Base-by-base conservation (phyloP, 768 basidiomycete genomes). In the Serpula lacrymans region DNA sequence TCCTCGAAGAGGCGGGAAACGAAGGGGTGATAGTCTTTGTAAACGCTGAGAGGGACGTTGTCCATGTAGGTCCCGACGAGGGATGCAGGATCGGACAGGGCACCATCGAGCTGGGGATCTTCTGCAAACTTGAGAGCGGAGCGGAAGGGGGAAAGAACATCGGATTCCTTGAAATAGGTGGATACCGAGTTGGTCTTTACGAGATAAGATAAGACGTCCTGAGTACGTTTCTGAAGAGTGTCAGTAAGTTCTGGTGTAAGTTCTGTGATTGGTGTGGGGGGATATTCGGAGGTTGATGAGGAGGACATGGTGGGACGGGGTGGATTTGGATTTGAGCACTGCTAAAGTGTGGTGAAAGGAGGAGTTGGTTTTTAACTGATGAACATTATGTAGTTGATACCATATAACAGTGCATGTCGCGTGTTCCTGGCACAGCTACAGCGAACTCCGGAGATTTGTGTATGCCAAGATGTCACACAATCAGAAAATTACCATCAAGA, bases 121-220 rank as follows among this genome's bases (percentile, higher is more conserved):
- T 37, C 32, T 10, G 20, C 34, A 9, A 16, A 10, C 34, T 30
- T 29, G 18, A 49, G 28, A 1, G 39, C 39, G 7, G 23, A 27
- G 1, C 54, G 51, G 24, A 57, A 46, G 23, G 36, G 23, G n/a
- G 49, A 38, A 18, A 57, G 47, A 17, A 41, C 20, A 1, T 34
- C 27, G 12, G 52, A 40, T 29, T 51, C 37, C 13, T 47, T 45
- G 14, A 54, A 57, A 35, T 41, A 54, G 0, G 41, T 40, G 3
- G 55, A 50, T 22, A 31, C 28, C 6, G 52, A 46, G 25, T 57
- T 57, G 7, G 48, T 46, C 16, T 49, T 36, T 34, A 49, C 47
- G 37, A 57, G 49, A 21, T 57, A 49, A 11, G 49, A 49, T 24
- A 57, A 55, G 41, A 54, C 45, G 25, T 44, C 37, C 28, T 46